Conservation (phyloP, 1,139 yeast species). For the Pichia sp. region DNA sequence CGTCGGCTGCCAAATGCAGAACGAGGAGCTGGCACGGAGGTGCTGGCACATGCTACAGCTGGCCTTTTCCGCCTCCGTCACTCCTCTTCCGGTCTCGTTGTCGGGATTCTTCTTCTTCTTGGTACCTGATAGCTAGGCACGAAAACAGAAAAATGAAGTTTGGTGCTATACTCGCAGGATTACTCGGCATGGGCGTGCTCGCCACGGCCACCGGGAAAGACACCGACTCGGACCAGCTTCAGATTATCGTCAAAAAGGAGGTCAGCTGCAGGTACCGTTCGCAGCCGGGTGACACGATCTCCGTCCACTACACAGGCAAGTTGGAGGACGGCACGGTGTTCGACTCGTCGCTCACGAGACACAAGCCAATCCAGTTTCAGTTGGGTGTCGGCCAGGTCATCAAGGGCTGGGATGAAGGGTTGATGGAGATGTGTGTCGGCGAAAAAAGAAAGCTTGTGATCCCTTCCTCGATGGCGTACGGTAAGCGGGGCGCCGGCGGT, state of each 20-base stretch:
- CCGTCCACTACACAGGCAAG: slow-evolving; percentile 73
- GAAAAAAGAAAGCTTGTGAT: slow-evolving; percentile 75
- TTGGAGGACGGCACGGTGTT: slow-evolving; percentile 65
- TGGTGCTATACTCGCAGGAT: slow-evolving; percentile 1
- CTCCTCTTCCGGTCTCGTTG: too few relatives aligned
- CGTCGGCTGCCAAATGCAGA: neutral
- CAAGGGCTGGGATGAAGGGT: slow-evolving; percentile 85
- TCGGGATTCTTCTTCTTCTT: too few relatives aligned
- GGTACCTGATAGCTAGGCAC: too few relatives aligned
- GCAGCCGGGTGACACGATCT: slow-evolving; percentile 56
- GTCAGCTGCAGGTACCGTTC: slow-evolving; percentile 54
- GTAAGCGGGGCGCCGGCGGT: slow-evolving; percentile 66
- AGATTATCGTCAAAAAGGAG: slow-evolving; percentile 12
- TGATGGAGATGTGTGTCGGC: slow-evolving; percentile 71
- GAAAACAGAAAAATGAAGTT: slow-evolving; percentile 7
- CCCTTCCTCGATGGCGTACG: slow-evolving; percentile 76
- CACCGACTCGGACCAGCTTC: neutral
- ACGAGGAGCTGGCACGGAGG: too few relatives aligned
- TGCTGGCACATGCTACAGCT: too few relatives aligned
- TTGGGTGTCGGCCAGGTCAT: slow-evolving; percentile 78
- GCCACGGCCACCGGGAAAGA: slow-evolving; percentile 1
- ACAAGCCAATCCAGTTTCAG: slow-evolving; percentile 60
- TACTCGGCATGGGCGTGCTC: slow-evolving; percentile 2
- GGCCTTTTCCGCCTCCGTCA: too few relatives aligned
- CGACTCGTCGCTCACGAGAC: slow-evolving; percentile 67